These are phyloP conservation scores for Dendrobium huoshanense DNA, from an alignment of 106 monocot species.

Conservation along the genomic window DNA sequence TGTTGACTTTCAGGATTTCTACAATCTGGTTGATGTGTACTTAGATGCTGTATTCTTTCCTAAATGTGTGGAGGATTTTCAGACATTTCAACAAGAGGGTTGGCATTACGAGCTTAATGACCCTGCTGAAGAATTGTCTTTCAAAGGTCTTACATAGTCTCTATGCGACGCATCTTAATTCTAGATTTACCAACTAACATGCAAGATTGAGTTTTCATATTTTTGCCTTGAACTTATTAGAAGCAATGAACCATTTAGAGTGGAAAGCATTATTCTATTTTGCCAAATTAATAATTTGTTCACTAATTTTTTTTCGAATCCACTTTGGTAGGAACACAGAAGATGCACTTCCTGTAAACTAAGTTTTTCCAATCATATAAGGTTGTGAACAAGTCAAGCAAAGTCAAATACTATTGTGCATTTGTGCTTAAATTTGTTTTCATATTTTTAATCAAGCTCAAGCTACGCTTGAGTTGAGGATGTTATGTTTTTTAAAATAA, in stretches of 20 bases:
- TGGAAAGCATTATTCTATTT: background rate
- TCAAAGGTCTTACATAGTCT: conserved; percentile 53
- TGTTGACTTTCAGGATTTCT: conserved; percentile 72
- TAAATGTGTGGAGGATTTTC: conserved; percentile 86
- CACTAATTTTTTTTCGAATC: too few relatives aligned
- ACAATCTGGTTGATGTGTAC: conserved; percentile 98
- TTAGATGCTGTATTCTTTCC: conserved; percentile 98
- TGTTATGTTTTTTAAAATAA: too few relatives aligned
- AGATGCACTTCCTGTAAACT: too few relatives aligned
- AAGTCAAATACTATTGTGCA: too few relatives aligned
- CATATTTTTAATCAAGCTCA: too few relatives aligned
- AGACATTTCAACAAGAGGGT: conserved; percentile 98
- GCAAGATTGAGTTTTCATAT: background rate
- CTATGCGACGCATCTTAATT: background rate
- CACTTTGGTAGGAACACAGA: too few relatives aligned
- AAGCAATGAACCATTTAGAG: background rate
- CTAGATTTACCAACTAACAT: background rate
- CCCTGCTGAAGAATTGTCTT: conserved; percentile 84
- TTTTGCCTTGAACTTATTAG: background rate
- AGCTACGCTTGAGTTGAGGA: too few relatives aligned
- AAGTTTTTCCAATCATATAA: too few relatives aligned
- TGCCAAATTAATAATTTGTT: background rate
- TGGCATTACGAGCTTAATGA: conserved; percentile 99
- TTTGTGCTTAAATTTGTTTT: too few relatives aligned
- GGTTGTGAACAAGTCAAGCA: too few relatives aligned